Percentiles rank a stretch among this genome's conserved stretches.
Evolutionary conservation across 164 flowering plant species (phyloP).

Genomic region (Magnolia officinalis): DNA sequence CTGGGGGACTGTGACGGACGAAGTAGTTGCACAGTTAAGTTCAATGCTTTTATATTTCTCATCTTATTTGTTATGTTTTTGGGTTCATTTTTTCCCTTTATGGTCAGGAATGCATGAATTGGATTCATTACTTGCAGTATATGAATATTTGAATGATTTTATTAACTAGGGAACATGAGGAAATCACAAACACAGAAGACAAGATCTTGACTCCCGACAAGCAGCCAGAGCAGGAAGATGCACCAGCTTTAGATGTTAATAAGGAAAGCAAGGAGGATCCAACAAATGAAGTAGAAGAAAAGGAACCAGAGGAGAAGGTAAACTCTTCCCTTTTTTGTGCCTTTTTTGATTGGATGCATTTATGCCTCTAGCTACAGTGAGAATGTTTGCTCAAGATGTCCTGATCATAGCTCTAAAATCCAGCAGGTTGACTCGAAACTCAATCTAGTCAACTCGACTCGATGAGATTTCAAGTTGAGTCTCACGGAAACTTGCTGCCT

Average conservation of each 20-base stretch:
- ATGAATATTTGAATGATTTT: no score
- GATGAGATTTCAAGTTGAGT: no score
- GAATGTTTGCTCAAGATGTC: no score
- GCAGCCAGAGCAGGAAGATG: conserved; percentile 37
- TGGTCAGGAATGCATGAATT: not conserved
- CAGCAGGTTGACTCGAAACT: no score
- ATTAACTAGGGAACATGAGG: conserved; percentile 43
- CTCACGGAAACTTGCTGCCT: no score
- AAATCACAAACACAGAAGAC: conserved; percentile 32
- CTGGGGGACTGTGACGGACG: conserved; percentile 57
- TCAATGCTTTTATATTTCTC: not conserved
- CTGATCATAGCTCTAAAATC: no score
- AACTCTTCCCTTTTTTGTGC: not conserved
- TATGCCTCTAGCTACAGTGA: not conserved
- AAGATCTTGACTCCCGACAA: conserved; percentile 45
- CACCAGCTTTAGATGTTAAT: conserved; percentile 29
- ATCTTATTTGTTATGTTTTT: not conserved
- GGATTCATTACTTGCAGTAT: not conserved
- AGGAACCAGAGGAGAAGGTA: conserved; percentile 76
- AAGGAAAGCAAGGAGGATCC: conserved; percentile 25
- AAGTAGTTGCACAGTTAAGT: conserved; percentile 21
- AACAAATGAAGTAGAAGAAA: conserved; percentile 44
- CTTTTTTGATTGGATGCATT: not conserved
- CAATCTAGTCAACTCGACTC: no score
- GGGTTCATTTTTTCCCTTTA: not conserved